phyloP scores from a whole-genome alignment of 2,329 filamentous ascomycete species.

The Colletotrichum siamense region DNA sequence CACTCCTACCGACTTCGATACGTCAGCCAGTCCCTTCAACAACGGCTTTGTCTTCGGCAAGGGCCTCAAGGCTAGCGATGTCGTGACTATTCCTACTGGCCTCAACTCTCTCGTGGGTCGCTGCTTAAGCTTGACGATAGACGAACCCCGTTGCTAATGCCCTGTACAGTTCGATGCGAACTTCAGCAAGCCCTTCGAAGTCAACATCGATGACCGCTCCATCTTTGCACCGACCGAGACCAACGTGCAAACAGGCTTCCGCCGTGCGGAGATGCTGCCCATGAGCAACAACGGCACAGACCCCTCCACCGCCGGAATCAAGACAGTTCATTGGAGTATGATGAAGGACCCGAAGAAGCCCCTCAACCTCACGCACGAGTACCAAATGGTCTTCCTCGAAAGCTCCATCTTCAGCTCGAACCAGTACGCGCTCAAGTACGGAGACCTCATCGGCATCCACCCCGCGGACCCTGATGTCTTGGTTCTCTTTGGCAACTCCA shows the following conservation, averaged over 20 bases:
- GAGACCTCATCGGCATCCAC: slow-evolving; percentile 50
- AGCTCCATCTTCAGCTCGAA: slow-evolving; percentile 51
- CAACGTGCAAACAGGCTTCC: slow-evolving; percentile 62
- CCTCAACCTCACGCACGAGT: slow-evolving; percentile 66
- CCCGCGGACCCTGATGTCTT: slow-evolving; percentile 42
- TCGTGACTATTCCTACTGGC: slow-evolving; percentile 50
- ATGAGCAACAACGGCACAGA: slow-evolving; percentile 56
- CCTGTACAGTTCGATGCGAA: slow-evolving; percentile 45
- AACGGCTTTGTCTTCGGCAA: slow-evolving; percentile 58
- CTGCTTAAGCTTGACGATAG: slow-evolving; percentile 26
- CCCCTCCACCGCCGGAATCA: slow-evolving; percentile 56
- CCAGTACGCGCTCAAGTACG: slow-evolving; percentile 60
- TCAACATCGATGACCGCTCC: slow-evolving; percentile 61
- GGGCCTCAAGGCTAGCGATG: slow-evolving; percentile 54
- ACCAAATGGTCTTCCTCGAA: slow-evolving; percentile 59
- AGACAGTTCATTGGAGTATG: slow-evolving; percentile 67
- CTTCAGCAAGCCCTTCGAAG: slow-evolving; percentile 50
- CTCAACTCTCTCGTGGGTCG: neutral
- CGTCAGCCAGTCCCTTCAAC: slow-evolving; percentile 49
- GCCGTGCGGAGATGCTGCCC: slow-evolving; percentile 62
- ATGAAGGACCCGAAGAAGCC: slow-evolving; percentile 55
- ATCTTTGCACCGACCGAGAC: slow-evolving; percentile 58
- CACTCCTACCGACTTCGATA: slow-evolving; percentile 44
- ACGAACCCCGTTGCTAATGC: neutral
- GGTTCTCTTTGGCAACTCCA: slow-evolving; percentile 53